Evolutionary conservation across 345 rosid species (phyloP), one percentile per base, ranked within the genome.

Genomic region (Eucalyptus globulus): DNA sequence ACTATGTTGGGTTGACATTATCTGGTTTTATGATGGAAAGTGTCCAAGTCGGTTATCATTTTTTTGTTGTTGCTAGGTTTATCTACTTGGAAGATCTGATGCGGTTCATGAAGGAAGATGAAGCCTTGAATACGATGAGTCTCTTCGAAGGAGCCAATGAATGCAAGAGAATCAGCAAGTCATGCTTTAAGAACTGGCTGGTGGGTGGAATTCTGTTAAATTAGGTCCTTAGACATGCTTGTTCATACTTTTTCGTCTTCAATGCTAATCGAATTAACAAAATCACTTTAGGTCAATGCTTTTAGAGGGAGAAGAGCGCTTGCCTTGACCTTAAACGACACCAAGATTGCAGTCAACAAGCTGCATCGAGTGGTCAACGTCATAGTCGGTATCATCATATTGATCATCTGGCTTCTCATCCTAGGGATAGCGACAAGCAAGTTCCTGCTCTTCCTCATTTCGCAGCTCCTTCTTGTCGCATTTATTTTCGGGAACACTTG

Each of bases 401-500:
- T 93, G 62, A 91, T 96, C 86, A 94, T 96, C 49, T 96, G 95
- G 95, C 95, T 97, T 45, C 94, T 97, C 88, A 97, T 97, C 60
- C 95, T 97, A 49, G 98, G 94, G 88, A 96, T 97, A 85, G 98
- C 99, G 13, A 93, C 98, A 45, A 93, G 92, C 89, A 95, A 95
- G 91, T 93, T 95, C 89, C 92, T 97, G 31, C 93, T 97, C 88
- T 91, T 97, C 49, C 15, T 97, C n/a, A 95, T 97, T 89, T 97
- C 99, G 19, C 99, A 97, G 90, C 90, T 97, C 65, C 90, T 97
- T 14, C 93, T 97, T 3, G 97, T 93, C 14, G 97, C 94, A 51
- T 97, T 97, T 90, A 76, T 97, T 56, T 97, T 97, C 86, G 99
- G 99, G n/a, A 97, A 97, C 87, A 95, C 98, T 53, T 96, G 96